These are phyloP conservation scores for Penicillium soppii DNA, from an alignment of 495 filamentous ascomycete species.

Conservation along the genomic window DNA sequence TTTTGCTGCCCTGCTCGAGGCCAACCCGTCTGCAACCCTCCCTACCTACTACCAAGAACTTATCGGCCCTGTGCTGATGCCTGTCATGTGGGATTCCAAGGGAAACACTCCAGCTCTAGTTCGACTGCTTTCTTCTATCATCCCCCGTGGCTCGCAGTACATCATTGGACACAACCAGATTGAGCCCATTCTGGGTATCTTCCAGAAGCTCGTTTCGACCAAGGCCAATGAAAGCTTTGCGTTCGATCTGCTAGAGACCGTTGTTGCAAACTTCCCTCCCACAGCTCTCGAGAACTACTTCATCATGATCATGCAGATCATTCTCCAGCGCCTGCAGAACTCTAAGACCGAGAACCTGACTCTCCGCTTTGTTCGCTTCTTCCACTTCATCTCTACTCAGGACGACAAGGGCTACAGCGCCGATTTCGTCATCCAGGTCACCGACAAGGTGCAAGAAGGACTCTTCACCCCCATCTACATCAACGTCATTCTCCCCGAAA, in stretches of 20 bases:
- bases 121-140: conserved; percentile 78
- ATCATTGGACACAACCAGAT: conserved; percentile 76
- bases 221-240: conserved; percentile 77
- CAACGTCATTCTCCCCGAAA: conserved; percentile 80
- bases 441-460: conserved; percentile 75
- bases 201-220: conserved; percentile 76
- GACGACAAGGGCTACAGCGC: conserved; percentile 76
- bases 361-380: conserved; percentile 82
- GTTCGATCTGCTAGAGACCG: conserved; percentile 84
- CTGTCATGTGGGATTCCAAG: conserved; percentile 79
- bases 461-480: conserved; percentile 84
- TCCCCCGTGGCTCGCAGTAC: conserved; percentile 67
- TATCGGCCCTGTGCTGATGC: conserved; percentile 70
- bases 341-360: conserved; percentile 78
- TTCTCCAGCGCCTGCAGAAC: conserved; percentile 78
- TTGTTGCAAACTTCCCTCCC: conserved; percentile 68
- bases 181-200: conserved; percentile 81
- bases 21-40: conserved; percentile 69
- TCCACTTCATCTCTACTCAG: conserved; percentile 80
- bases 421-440: conserved; percentile 81
- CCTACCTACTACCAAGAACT: conserved; percentile 75
- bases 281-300: conserved; percentile 73
- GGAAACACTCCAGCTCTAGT: conserved; percentile 92
- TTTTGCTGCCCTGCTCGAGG: conserved; percentile 82
- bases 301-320: conserved; percentile 70